A percentile compares a stretch with the other conserved stretches of the same genome.
Conservation (phyloP, 192 early-diverging fungal species). For the Umbelopsis sp. region DNA sequence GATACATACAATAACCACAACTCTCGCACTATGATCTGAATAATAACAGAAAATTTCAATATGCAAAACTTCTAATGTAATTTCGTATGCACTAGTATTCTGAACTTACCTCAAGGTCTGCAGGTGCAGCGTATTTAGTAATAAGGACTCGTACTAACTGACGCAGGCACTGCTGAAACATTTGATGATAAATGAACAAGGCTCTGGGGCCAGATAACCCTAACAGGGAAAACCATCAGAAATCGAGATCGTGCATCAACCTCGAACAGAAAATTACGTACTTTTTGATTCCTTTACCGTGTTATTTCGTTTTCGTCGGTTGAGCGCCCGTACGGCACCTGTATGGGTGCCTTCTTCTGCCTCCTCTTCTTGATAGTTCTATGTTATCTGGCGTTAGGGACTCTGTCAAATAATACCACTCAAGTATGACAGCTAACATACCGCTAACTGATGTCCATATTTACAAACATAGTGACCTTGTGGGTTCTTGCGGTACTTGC, state of each 20-base stretch:
- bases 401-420: background rate
- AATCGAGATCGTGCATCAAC: background rate
- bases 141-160: constrained; percentile 17
- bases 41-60: background rate
- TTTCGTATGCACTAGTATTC: background rate
- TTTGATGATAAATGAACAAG: background rate
- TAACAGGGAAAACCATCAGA: constrained; percentile 2
- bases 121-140: constrained; percentile 27
- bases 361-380: constrained; percentile 29
- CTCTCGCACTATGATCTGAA: constrained; percentile 28
- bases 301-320: background rate
- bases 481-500: constrained; percentile 12
- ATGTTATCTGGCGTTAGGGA: background rate
- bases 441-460: constrained; percentile 39
- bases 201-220: constrained; percentile 17
- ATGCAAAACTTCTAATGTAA: background rate
- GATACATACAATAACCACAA: constrained; percentile 38
- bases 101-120: constrained; percentile 32
- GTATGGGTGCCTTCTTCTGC: background rate
- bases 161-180: constrained; percentile 25
- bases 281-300: background rate
- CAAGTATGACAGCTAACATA: constrained; percentile 3
- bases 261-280: background rate
- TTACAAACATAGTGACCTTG: constrained; percentile 30
- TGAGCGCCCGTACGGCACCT: background rate